Evolutionary conservation across 148 eudicot species (phyloP).

Genomic region (Dianthus caryophyllus): DNA sequence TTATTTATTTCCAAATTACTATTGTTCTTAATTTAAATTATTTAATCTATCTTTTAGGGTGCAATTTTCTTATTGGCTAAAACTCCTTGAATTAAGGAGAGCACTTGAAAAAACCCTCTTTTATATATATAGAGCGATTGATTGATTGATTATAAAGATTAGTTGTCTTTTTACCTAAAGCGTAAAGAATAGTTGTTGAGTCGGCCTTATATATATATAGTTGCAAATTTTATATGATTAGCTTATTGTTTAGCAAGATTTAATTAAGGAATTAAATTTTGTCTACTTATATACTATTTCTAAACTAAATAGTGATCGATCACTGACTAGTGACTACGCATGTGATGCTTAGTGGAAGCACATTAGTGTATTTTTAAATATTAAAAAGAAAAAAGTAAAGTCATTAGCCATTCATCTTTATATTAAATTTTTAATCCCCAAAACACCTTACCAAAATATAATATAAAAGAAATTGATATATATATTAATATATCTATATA

Average conservation of each 20-base stretch:
- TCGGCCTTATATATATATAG: neutral
- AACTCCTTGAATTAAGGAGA: no score
- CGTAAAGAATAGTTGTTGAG: no score
- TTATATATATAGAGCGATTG: no score
- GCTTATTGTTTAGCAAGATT: slow-evolving; percentile 7
- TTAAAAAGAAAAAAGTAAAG: neutral
- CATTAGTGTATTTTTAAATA: slow-evolving; percentile 12
- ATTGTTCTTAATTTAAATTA: no score
- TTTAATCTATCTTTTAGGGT: no score
- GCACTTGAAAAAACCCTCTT: no score
- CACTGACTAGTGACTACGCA: slow-evolving; percentile 16
- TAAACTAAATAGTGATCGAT: neutral
- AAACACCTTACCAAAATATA: neutral
- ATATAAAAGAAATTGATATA: no score
- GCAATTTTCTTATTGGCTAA: no score
- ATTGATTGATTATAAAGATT: slow-evolving; percentile 12
- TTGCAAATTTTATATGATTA: slow-evolving; percentile 1
- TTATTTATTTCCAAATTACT: no score
- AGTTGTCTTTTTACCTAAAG: slow-evolving; percentile 20
- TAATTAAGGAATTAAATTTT: neutral
- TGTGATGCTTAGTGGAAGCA: slow-evolving; percentile 33
- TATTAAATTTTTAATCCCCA: neutral
- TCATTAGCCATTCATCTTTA: no score
- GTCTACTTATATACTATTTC: neutral
- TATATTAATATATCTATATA: neutral